A percentile compares a stretch with the other conserved stretches of the same genome.
These are phyloP conservation scores for Plantago ovata DNA, from an alignment of 257 asterid species.

Conservation along the genomic window DNA sequence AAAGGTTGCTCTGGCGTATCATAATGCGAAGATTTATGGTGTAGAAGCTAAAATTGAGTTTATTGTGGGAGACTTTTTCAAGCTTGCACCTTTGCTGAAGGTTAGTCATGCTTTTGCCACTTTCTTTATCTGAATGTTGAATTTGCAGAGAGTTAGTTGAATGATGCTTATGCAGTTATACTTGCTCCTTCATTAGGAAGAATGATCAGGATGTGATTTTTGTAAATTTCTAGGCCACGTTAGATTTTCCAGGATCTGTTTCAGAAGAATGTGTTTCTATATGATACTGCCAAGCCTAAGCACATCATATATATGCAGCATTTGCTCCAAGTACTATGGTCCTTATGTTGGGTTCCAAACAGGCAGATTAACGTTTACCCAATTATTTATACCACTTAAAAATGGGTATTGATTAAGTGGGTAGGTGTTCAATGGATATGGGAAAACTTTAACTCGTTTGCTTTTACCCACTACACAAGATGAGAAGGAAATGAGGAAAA, in stretches of 20 bases:
- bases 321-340: background rate
- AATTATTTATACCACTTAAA: too few species aligned
- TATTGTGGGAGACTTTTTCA: conserved; percentile 78
- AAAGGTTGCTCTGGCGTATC: conserved; percentile 50
- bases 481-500: too few species aligned
- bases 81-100: conserved; percentile 75
- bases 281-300: background rate
- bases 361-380: too few species aligned
- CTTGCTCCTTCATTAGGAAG: conserved; percentile 1
- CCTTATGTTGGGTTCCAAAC: too few species aligned
- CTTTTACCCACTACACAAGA: too few species aligned
- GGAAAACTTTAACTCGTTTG: too few species aligned
- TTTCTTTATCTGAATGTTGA: background rate
- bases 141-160: background rate
- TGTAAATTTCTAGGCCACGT: too few species aligned
- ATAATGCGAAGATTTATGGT: conserved; percentile 84
- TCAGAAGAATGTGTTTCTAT: background rate
- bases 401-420: too few species aligned
- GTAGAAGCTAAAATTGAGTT: conserved; percentile 77
- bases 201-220: conserved; percentile 3
- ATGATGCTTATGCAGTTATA: background rate
- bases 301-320: background rate
- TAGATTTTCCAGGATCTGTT: background rate
- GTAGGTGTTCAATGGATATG: too few species aligned
- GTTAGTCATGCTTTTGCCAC: conserved; percentile 25